phyloP scores from a whole-genome alignment of 495 filamentous ascomycete genomes.

The Cudoniella acicularis region DNA sequence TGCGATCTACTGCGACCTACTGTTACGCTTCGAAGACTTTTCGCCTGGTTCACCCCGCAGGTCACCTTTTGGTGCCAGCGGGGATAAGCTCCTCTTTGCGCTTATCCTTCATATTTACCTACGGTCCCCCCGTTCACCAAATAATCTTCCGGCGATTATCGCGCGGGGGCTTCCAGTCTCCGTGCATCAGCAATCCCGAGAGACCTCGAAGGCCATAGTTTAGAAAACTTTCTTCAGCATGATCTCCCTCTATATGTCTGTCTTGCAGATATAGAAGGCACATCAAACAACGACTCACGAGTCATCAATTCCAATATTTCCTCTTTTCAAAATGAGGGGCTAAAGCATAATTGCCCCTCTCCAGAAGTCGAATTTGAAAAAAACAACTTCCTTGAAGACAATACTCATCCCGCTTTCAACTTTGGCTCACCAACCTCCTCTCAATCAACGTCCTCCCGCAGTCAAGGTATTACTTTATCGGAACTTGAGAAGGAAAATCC shows the following conservation, averaged over 20 bases:
- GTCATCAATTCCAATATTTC: not conserved
- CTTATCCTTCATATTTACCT: too few species aligned
- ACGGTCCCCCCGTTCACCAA: not conserved
- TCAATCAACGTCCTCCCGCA: too few species aligned
- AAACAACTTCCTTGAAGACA: too few species aligned
- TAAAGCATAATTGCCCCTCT: not conserved
- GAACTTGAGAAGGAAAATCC: too few species aligned
- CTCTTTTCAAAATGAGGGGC: too few species aligned
- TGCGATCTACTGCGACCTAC: too few species aligned
- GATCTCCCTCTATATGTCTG: not conserved
- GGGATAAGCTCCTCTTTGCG: not conserved
- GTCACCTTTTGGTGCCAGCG: slow-evolving; percentile 2
- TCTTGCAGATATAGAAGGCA: slow-evolving; percentile 1
- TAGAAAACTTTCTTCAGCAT: not conserved
- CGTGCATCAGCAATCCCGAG: not conserved
- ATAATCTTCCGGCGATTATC: not conserved
- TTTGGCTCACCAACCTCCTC: too few species aligned
- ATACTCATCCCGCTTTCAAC: too few species aligned
- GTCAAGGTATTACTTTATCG: too few species aligned
- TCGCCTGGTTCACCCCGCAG: too few species aligned
- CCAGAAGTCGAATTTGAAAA: too few species aligned
- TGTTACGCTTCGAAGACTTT: too few species aligned
- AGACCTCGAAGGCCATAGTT: slow-evolving; percentile 1
- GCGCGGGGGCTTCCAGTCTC: not conserved
- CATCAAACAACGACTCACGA: not conserved